Base-by-base conservation (phyloP, 768 basidiomycete species). In the Dentipellis fragilis region DNA sequence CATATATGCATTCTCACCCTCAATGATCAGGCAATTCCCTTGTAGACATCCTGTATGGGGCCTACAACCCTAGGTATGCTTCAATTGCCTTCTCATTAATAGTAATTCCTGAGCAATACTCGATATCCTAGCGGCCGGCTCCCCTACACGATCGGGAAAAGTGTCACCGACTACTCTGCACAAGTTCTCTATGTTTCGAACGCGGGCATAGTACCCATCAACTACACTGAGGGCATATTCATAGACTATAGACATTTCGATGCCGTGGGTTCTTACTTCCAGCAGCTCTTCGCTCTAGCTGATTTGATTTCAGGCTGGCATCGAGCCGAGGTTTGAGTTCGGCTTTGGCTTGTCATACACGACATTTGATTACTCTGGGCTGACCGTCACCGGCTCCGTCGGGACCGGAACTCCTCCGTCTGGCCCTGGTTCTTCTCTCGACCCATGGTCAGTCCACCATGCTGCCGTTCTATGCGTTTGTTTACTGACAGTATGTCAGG, bases 321-420 rank as follows among this genome's bases (percentile, higher is more conserved):
- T 91, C 59, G 75, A 75, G 0, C 90, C 90, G 3, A 86, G 87
- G 37, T 92, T 82, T 63, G 89, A 90, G 64, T 97, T 97, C 66
- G 93, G 93, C 6, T 94, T 84, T 65, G 93, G 93, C 0, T 66
- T 94, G 64, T 87, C 84, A 54, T 97, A 96, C 72, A 87, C 93
- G 40, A 77, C 70, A 1, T 97, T 94, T 67, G 68, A 78, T 23
- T 94, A 91, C 67, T 80, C 75, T 40, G 71, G 77, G 34, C 71
- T 93, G 48, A 49, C 19, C 14, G 23, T 35, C 14, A 71, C 73
- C 54, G 67, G 87, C 5, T 39, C 49, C 1, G 51, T 64, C 7
- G 56, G 60, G 16, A 71, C 75, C n/a, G 70, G 67, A 3, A 67
- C 72, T 10, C 64, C 75, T 1, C 68, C 69, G 9, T 66, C 71